phyloP scores from a whole-genome alignment of 257 asterid genomes.

The Nicotiana noctiflora region DNA sequence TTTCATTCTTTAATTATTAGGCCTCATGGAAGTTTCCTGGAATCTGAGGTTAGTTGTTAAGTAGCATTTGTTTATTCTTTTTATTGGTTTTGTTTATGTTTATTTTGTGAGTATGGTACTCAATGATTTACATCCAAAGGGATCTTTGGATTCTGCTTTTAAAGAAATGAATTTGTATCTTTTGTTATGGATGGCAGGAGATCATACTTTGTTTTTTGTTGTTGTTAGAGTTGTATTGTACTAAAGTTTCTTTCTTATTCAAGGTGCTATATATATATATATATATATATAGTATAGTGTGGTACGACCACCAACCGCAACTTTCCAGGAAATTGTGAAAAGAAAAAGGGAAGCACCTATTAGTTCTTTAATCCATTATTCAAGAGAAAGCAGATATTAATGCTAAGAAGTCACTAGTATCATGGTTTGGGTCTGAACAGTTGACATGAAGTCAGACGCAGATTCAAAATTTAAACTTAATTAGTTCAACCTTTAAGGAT shows the following conservation, averaged over 20 bases:
- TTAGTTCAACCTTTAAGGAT: too few relatives aligned
- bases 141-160: background rate
- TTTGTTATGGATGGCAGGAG: background rate
- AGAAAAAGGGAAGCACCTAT: background rate
- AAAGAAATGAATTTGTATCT: background rate
- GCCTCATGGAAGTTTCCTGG: conserved; percentile 26
- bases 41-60: conserved; percentile 23
- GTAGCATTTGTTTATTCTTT: background rate
- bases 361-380: background rate
- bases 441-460: background rate
- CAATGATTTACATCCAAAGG: background rate
- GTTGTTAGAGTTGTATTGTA: background rate
- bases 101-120: background rate
- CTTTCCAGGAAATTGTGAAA: background rate
- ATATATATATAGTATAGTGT: too few relatives aligned
- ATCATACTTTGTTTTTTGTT: background rate
- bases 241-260: background rate
- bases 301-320: background rate
- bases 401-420: conserved; percentile 1
- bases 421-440: conserved; percentile 1
- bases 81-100: background rate
- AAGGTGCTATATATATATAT: background rate
- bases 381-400: background rate
- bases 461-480: too few relatives aligned
- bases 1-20: conserved; percentile 19